These are phyloP conservation scores for Triticum urartu DNA, from an alignment of 176 grass and related monocot species.

Conservation along the genomic window DNA sequence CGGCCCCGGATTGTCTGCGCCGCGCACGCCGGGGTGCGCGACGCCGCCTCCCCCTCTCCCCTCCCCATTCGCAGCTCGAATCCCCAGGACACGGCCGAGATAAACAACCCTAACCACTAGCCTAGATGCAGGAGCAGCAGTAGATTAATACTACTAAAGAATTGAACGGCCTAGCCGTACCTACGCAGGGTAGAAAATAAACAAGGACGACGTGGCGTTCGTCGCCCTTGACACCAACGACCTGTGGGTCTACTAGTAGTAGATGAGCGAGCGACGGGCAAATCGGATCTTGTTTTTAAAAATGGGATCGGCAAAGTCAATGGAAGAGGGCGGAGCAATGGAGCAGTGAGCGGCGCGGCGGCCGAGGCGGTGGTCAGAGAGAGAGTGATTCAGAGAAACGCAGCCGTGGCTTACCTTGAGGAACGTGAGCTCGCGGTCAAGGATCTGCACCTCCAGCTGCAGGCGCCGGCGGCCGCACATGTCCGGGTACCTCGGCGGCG, in stretches of 20 bases:
- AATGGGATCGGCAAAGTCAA: constrained; percentile 10
- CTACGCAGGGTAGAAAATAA: not conserved
- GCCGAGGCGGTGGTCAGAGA: constrained; percentile 1
- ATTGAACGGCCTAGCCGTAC: not conserved
- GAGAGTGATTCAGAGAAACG: not conserved
- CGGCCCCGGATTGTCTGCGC: constrained; percentile 33
- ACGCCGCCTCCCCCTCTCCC: not conserved
- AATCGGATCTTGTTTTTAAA: constrained; percentile 38
- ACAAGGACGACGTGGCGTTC: not conserved
- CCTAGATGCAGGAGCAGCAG: not conserved
- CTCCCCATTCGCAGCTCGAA: not conserved
- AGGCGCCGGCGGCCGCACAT: constrained; percentile 79
- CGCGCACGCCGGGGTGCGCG: constrained; percentile 19
- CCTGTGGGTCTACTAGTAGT: not conserved
- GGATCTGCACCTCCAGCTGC: constrained; percentile 93
- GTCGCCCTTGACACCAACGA: not conserved
- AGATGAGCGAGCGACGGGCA: not conserved
- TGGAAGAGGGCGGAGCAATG: not conserved
- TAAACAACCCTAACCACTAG: not conserved
- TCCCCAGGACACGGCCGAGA: constrained; percentile 17
- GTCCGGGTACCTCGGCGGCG: constrained; percentile 91
- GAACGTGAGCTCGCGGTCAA: constrained; percentile 86
- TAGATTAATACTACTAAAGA: not conserved
- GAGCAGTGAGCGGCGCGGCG: not conserved
- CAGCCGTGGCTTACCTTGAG: constrained; percentile 49